Evolutionary conservation across 805 yeast genomes (phyloP).

Genomic region (Hanseniaspora jakobsenii): DNA sequence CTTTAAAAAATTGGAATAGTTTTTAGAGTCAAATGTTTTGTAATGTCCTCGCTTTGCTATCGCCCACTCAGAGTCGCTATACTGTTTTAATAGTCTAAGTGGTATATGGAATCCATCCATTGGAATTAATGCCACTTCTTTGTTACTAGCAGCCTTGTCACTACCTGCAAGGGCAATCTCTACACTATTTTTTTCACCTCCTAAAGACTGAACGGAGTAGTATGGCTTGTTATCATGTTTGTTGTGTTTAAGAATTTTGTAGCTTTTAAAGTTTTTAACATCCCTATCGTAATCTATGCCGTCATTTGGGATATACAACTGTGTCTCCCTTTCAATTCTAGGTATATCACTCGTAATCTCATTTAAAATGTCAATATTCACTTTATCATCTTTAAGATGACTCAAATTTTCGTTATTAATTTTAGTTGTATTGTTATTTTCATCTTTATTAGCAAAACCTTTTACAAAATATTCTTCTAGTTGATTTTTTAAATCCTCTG

Average conservation of each 20-base stretch:
- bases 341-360: not conserved
- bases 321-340: not conserved
- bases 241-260: slow-evolving; percentile 8
- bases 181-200: slow-evolving; percentile 10
- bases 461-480: slow-evolving; percentile 26
- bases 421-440: not conserved
- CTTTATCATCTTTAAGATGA: not conserved
- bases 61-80: slow-evolving; percentile 48
- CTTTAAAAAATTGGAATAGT: slow-evolving; percentile 23
- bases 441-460: not conserved
- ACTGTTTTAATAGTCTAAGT: slow-evolving; percentile 33
- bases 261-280: slow-evolving; percentile 21
- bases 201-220: slow-evolving; percentile 14
- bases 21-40: slow-evolving; percentile 61
- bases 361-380: not conserved
- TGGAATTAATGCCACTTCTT: no score
- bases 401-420: no score
- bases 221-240: not conserved
- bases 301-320: no score
- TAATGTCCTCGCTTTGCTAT: slow-evolving; percentile 70
- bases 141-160: slow-evolving; percentile 22
- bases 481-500: slow-evolving; percentile 34
- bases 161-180: not conserved
- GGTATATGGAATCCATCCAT: slow-evolving; percentile 76
- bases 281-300: slow-evolving; percentile 8